Base-by-base conservation (phyloP, 116 monocot species). In the Phalaenopsis hybrid region DNA sequence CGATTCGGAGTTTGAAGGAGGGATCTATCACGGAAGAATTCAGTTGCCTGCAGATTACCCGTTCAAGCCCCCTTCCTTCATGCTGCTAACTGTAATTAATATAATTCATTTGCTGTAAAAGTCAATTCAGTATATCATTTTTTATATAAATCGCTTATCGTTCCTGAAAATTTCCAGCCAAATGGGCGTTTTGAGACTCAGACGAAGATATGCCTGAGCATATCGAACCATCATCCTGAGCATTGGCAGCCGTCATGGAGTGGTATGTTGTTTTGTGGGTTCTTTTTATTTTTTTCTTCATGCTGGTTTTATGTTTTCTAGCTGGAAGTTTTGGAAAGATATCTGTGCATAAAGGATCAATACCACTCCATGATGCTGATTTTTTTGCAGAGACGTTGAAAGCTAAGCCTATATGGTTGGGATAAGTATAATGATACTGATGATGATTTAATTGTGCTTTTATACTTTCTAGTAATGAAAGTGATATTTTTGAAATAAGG, bases 221-320 rank as follows among this genome's bases (percentile, higher is more conserved):
- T 99, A 81, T 99, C 98, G 13, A 99, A 99, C 79, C 82, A 99
- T 82, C 98, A 99, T 58, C 98, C 98, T 13, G 98, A 99, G 82
- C 98, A 99, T 80, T 99, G 98, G 98, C 95, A 95, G 81, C 98
- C 98, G 59, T 99, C 95, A 63, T 99, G 95, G 98, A 93, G 98
- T 81, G 93, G 97, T 98, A 87, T 75, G 28, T 52, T 77, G 4
- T 77, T 50, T 10, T 98, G 9, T 4, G 8, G 50, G 9, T 49
- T 25, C 28, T 52, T 51, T 25, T 20, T 20, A 15, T 77, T 52
- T 50, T 10, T 52, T 31, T 31, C 6, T 77, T 41, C 16, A 16
- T 75, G 1, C 45, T 45, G 37, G 75, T 65, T 65, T 0, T 21
- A 23, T 55, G 2, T 16, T 55, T 55, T 55, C 17, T 55, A 55